Evolutionary conservation across 192 early-diverging fungal species (phyloP).

Genomic region (Allomyces javanicus): DNA sequence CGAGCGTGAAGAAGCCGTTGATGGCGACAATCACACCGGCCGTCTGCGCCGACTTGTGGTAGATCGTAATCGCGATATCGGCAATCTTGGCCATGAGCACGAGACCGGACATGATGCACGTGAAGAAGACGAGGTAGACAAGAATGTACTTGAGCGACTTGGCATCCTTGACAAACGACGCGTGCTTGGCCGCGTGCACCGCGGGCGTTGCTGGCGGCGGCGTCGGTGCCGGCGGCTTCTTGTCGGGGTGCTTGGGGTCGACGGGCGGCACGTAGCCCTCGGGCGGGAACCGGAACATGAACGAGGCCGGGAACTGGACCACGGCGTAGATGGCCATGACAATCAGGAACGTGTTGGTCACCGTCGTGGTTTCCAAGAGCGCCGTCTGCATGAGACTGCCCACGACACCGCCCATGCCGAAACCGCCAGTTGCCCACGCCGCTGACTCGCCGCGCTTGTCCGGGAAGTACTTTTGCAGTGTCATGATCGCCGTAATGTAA

Average conservation of each 20-base stretch:
- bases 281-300: constrained; percentile 38
- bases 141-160: constrained; percentile 36
- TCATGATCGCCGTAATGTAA: constrained; percentile 55
- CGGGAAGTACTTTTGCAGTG: constrained; percentile 64
- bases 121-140: constrained; percentile 35
- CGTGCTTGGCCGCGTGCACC: too few relatives aligned
- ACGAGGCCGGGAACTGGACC: constrained; percentile 36
- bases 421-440: constrained; percentile 56
- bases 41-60: constrained; percentile 1
- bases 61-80: constrained; percentile 20
- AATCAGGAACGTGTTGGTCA: constrained; percentile 43
- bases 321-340: constrained; percentile 39
- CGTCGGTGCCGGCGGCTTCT: too few relatives aligned
- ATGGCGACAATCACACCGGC: constrained; percentile 28
- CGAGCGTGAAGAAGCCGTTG: constrained; percentile 37
- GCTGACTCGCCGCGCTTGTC: constrained; percentile 50
- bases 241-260: too few relatives aligned
- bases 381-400: constrained; percentile 39
- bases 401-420: constrained; percentile 51
- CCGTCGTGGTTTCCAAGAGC: constrained; percentile 25
- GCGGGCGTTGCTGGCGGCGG: too few relatives aligned
- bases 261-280: constrained; percentile 15
- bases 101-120: constrained; percentile 38
- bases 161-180: constrained; percentile 18
- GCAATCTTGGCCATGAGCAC: constrained; percentile 35